phyloP scores from a whole-genome alignment of 495 filamentous ascomycete species.

The Talaromyces adpressus region DNA sequence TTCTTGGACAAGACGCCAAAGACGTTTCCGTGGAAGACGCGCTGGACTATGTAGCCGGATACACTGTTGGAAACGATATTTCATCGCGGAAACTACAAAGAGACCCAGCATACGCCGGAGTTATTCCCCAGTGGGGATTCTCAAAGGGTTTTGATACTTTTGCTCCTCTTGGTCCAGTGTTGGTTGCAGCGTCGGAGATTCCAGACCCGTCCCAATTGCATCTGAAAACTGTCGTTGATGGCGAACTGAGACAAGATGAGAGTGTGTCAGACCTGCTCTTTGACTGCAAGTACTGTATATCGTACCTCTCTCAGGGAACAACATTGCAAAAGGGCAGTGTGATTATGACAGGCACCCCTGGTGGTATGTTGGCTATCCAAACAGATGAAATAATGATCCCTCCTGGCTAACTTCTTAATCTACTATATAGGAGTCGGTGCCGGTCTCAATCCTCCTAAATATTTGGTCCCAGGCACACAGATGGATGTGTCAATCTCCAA shows the following conservation, averaged over 20 bases:
- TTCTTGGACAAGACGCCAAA: constrained; percentile 44
- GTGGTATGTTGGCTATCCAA: not conserved
- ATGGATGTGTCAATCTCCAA: constrained; percentile 28
- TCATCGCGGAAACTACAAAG: constrained; percentile 48
- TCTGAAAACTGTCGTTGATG: constrained; percentile 59
- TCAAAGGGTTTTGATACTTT: constrained; percentile 73
- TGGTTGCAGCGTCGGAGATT: constrained; percentile 45
- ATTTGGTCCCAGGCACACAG: constrained; percentile 27
- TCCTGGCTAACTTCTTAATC: no score
- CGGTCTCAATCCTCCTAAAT: constrained; percentile 24
- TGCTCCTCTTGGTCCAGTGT: constrained; percentile 68
- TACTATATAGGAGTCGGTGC: constrained; percentile 20
- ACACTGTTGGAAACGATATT: constrained; percentile 50
- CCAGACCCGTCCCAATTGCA: constrained; percentile 47
- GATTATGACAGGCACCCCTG: constrained; percentile 66
- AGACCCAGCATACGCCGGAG: constrained; percentile 51
- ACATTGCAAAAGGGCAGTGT: constrained; percentile 63
- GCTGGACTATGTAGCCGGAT: constrained; percentile 47
- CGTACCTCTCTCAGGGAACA: constrained; percentile 4
- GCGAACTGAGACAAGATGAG: constrained; percentile 54
- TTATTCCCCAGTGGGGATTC: constrained; percentile 47
- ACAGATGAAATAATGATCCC: not conserved
- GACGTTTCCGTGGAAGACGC: constrained; percentile 38
- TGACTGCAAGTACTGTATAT: constrained; percentile 4
- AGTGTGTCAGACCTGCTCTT: constrained; percentile 62